These are phyloP conservation scores for Podospora bellae-mahoneyi DNA, from an alignment of 495 filamentous ascomycete species.

Conservation along the genomic window DNA sequence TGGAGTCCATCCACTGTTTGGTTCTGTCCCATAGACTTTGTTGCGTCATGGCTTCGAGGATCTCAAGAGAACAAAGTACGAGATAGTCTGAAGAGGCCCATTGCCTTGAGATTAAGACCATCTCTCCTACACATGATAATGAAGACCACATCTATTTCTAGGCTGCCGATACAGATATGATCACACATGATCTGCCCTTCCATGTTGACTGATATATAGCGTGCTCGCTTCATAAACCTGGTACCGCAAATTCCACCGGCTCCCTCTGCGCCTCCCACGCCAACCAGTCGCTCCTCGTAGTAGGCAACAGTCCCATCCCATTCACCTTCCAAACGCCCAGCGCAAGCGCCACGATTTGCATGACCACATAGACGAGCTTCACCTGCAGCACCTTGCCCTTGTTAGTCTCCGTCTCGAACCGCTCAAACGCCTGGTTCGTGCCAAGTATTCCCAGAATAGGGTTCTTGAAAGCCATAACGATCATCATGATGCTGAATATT, in stretches of 20 bases:
- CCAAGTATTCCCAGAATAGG: constrained; percentile 79
- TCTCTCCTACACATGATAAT: too few relatives aligned
- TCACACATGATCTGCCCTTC: neutral
- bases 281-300: constrained; percentile 91
- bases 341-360: constrained; percentile 78
- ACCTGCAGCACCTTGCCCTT: constrained; percentile 66
- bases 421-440: constrained; percentile 76
- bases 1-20: too few relatives aligned
- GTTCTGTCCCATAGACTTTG: too few relatives aligned
- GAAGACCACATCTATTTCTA: too few relatives aligned
- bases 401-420: constrained; percentile 84
- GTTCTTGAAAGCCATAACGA: constrained; percentile 97
- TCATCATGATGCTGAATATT: constrained; percentile 99
- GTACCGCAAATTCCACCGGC: constrained; percentile 66
- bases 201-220: neutral
- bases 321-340: constrained; percentile 97
- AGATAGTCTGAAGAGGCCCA: too few relatives aligned
- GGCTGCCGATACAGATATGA: neutral
- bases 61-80: too few relatives aligned
- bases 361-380: constrained; percentile 79
- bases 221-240: constrained; percentile 44
- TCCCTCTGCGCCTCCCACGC: constrained; percentile 85
- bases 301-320: constrained; percentile 91
- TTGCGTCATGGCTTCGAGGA: too few relatives aligned
- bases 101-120: too few relatives aligned